Evolutionary conservation across 805 yeast species (phyloP), one percentile per base, ranked within the genome.

Genomic region (Priceomyces medius): DNA sequence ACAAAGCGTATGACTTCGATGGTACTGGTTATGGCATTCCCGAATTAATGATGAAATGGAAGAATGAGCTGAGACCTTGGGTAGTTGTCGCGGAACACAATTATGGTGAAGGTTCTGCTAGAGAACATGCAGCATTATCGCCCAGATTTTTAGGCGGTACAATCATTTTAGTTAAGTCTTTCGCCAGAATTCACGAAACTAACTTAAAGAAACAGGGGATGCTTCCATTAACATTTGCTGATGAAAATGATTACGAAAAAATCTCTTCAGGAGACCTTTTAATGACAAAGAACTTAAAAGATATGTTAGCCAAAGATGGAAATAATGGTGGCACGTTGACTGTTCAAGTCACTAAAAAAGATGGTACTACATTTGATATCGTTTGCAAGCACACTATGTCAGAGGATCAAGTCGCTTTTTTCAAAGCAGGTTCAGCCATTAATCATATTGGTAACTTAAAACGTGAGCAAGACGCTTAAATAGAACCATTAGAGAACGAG

Each of bases 61-160:
- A 91, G 64, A 72, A 80, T 38, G 93, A 88, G 46, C 53, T 66
- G 13, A 77, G 85, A 54, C 93, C 95, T 16, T 91, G 99, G 99
- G 77, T 81, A 51, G 97, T 93, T 34, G 85, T 93, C 49, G 98
- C 97, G 41, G 99, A 93, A 65, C 96, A 93, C 63, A 91, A 91
- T 68, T 93, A 91, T 59, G 99, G 99, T 69, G 99, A 91, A 73
- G 99, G 99, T 56, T 90, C 97, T 37, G 97, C 99, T 23, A 86
- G 99, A 78, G 99, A 91, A 66, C 99, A 91, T 59, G 99, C 99
- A 35, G 98, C 98, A 12, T 74, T 93, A 52, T 88, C 93, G 24
- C 99, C 98, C 42, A 79, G 95, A 67, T 93, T 87, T 73, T 76
- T 93, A 34, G 98, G 97, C 46, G 98, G 99, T 48, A 69, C 83